These are phyloP conservation scores for Apiotrichum siamense DNA, from an alignment of 1,284 basidiomycete species.

Conservation along the genomic window DNA sequence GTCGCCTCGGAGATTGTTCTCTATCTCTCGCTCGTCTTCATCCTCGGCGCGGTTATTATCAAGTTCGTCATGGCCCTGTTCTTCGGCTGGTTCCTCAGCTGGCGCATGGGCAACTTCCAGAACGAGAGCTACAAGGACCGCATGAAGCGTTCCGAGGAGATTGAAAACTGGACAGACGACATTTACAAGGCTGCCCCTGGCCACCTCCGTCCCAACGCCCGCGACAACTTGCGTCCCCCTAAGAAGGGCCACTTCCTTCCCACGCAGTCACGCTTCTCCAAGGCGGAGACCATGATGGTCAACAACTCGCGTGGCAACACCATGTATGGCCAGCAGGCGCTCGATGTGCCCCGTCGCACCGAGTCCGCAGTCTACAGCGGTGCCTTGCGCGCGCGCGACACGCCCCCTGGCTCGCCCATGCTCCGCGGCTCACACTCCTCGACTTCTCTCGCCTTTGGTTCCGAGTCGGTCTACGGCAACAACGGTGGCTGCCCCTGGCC, in stretches of 20 bases:
- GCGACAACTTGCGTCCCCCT: neutral
- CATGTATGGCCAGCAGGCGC: constrained; percentile 55
- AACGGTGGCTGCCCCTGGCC: constrained; percentile 73
- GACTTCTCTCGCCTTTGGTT: constrained; percentile 58
- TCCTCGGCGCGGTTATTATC: constrained; percentile 91
- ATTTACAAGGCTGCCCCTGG: constrained; percentile 93
- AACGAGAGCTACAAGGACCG: constrained; percentile 86
- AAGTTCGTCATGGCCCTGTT: constrained; percentile 95
- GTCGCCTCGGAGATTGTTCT: constrained; percentile 91
- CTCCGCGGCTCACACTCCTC: constrained; percentile 72
- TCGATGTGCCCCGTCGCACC: constrained; percentile 21
- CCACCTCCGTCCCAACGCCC: constrained; percentile 72
- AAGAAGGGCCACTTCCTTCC: constrained; percentile 60
- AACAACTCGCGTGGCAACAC: constrained; percentile 62
- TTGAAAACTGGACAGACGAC: constrained; percentile 94
- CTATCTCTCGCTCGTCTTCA: constrained; percentile 92
- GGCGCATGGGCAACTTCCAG: constrained; percentile 88
- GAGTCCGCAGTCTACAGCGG: constrained; percentile 45
- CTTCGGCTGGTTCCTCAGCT: constrained; percentile 96
- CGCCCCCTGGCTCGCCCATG: constrained; percentile 69
- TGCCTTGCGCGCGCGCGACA: constrained; percentile 44
- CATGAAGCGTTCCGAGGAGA: constrained; percentile 83
- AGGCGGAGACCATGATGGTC: constrained; percentile 61
- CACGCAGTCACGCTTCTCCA: constrained; percentile 76
- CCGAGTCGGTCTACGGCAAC: constrained; percentile 42